Evolutionary conservation across 371 early-diverging fungal species (phyloP), one percentile per base, ranked within the genome.

Genomic region (Syncephalastrum racemosum): DNA sequence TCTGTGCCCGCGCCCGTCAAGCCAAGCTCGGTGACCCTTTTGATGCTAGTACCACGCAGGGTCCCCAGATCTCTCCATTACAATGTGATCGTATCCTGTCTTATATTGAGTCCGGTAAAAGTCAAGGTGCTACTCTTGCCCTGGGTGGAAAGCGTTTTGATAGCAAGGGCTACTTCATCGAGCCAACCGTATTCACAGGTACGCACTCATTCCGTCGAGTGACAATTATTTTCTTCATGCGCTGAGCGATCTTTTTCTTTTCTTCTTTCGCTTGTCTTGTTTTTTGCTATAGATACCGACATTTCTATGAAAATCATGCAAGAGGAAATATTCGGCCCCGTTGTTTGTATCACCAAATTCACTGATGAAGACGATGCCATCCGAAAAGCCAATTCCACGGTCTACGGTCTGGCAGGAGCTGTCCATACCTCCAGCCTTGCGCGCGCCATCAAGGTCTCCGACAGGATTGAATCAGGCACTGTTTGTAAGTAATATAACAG

Each of bases 261-360:
- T 31, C 36, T 0, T 31, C 2, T 31, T 31, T 31, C 31, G 1
- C 8, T 31, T 31, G 31, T 31, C 31, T 8, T 31, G 8, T 8
- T 31, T 6, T 31, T 31, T 31, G 7, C 8, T 2, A 2, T 31
- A 31, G 36, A 31, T 13, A 50, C 25, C 50, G 50, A 50, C 19
- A 27, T 50, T 15, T 14, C 7, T 27, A 87, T 88, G 85, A 62
- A 63, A 15, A 82, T 89, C 57, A 71, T 81, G 18, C 67, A 64
- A 25, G 87, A 89, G 60, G 92, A 91, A 65, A 90, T 85, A 6
- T 91, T 91, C 66, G 92, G 92, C 13, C 91, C 92, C 5, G 82
- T 91, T n/a, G 83, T 84, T 6, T 84, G 82, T 15, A 71, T 90
- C 16, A 79, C 78, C 63, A 78, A 67, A 47, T 91, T 91, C 58